Evolutionary conservation across 2,329 filamentous ascomycete genomes (phyloP).

Genomic region (Penicillium expansum): DNA sequence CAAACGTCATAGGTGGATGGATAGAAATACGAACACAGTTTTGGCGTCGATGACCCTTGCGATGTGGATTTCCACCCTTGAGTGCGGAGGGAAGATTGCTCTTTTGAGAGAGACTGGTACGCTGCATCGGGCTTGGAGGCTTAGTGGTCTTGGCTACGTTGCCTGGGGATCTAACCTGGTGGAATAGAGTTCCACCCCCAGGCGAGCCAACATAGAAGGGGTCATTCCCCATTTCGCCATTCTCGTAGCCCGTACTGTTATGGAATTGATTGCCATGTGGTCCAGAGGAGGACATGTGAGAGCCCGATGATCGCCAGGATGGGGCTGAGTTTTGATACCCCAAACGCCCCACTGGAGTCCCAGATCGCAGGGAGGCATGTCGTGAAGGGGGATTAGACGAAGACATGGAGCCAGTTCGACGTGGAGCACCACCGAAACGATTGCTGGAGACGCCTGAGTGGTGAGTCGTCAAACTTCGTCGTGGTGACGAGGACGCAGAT

Average conservation of each 20-base stretch:
- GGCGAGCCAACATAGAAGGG: slow-evolving; percentile 27
- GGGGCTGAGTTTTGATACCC: slow-evolving; percentile 2
- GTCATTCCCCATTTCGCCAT: slow-evolving; percentile 24
- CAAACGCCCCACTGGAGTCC: slow-evolving; percentile 8
- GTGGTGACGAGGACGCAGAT: slow-evolving; percentile 28
- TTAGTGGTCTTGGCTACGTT: slow-evolving; percentile 14
- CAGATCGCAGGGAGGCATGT: slow-evolving; percentile 18
- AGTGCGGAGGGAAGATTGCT: slow-evolving; percentile 32
- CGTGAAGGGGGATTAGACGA: slow-evolving; percentile 21
- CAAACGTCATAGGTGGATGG: slow-evolving; percentile 36
- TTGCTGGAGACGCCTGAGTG: slow-evolving; percentile 28
- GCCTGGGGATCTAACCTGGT: slow-evolving; percentile 18
- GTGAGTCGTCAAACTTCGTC: slow-evolving; percentile 34
- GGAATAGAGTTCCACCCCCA: slow-evolving; percentile 18
- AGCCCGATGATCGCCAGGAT: slow-evolving; percentile 13
- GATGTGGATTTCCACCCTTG: slow-evolving; percentile 32
- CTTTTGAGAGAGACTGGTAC: slow-evolving; percentile 22
- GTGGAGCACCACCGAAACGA: slow-evolving; percentile 25
- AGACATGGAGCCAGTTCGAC: slow-evolving; percentile 33
- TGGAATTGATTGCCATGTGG: slow-evolving; percentile 29
- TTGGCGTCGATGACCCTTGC: slow-evolving; percentile 43
- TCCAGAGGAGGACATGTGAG: slow-evolving; percentile 17
- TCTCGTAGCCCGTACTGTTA: slow-evolving; percentile 22
- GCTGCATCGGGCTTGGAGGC: slow-evolving; percentile 24
- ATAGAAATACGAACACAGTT: slow-evolving; percentile 46